Percentiles rank a stretch among this genome's conserved stretches.
These are phyloP conservation scores for Capillidium heterosporum DNA, from an alignment of 371 early-diverging fungal genomes.

Conservation along the genomic window DNA sequence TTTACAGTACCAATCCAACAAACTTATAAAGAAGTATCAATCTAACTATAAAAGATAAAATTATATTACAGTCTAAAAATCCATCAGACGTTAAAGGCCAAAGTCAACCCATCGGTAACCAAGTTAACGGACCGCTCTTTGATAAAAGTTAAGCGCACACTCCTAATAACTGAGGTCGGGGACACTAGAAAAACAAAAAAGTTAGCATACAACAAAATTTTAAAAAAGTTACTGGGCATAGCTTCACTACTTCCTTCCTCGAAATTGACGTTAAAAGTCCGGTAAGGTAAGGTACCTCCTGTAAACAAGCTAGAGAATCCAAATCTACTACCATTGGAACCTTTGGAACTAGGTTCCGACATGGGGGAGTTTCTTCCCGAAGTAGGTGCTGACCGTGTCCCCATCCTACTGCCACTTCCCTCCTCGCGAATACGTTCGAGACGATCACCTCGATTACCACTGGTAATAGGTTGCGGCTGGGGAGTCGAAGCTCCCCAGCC, in stretches of 20 bases:
- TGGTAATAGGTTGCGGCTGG: neutral
- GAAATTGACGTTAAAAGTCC: neutral
- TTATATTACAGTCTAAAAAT: too few relatives aligned
- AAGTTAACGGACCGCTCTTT: neutral
- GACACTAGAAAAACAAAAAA: neutral
- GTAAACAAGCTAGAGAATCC: neutral
- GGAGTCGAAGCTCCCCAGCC: conserved; percentile 22
- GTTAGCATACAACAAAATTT: neutral
- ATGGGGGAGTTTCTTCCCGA: neutral
- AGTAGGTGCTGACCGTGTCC: neutral
- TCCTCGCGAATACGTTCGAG: neutral
- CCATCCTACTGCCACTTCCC: neutral
- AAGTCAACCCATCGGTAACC: neutral
- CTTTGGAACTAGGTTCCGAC: too few relatives aligned
- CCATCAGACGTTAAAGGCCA: neutral
- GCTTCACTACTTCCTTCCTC: too few relatives aligned
- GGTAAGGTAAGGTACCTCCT: neutral
- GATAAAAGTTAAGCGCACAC: neutral
- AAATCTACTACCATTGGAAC: neutral
- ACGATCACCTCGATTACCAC: neutral
- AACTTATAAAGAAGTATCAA: too few relatives aligned
- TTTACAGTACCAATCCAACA: too few relatives aligned
- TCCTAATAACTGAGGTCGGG: neutral
- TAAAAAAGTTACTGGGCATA: neutral
- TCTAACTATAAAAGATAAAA: too few relatives aligned